Base-by-base conservation (phyloP, 2,329 filamentous ascomycete species). In the Pezicula carpinea region DNA sequence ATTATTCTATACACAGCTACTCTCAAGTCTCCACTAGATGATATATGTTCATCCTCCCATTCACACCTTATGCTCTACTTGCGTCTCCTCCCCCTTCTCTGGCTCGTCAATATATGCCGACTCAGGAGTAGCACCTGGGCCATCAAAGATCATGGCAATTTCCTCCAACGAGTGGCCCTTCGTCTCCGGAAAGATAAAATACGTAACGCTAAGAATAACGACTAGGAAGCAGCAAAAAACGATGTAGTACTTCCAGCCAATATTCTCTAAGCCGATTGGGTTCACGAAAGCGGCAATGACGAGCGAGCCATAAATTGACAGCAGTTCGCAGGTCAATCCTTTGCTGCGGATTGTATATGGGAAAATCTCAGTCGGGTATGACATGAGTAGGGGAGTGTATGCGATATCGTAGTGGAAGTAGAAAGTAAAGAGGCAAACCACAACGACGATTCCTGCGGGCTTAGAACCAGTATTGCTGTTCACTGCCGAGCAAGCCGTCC, bases 381-480 rank as follows among this genome's bases (percentile, higher is more conserved):
- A 73, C 33, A 80, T 70, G 10, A 81, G 67, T 35, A 82, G 68
- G 40, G 77, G 76, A 0, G 75, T 79, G 63, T 78, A 82, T 39
- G 74, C 78, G 48, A 82, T 76, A 51, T 78, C 76, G 63, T 82
- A 82, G 55, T 76, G 79, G 57, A 79, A 68, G 44, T 74, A 73
- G 55, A 80, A 82, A 17, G 79, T 63, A 71, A 79, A 82, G 51
- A 82, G 71, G 54, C 80, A 79, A 18, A 74, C 72, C 23, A 82
- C 71, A 55, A 80, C 77, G 2, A 72, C 70, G 53, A 73, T 75
- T 4, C 75, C 76, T 1, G 64, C 64, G 4, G 54, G 54, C 58
- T 76, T 74, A 14, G 62, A 67, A 55, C 67, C 62, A 11, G 57
- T 59, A 2, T 69, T 70, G 52, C 71, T 70, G 58, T 77, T 75